Conservation (phyloP, 495 filamentous ascomycete genomes). For the Cercophora newfieldiana region DNA sequence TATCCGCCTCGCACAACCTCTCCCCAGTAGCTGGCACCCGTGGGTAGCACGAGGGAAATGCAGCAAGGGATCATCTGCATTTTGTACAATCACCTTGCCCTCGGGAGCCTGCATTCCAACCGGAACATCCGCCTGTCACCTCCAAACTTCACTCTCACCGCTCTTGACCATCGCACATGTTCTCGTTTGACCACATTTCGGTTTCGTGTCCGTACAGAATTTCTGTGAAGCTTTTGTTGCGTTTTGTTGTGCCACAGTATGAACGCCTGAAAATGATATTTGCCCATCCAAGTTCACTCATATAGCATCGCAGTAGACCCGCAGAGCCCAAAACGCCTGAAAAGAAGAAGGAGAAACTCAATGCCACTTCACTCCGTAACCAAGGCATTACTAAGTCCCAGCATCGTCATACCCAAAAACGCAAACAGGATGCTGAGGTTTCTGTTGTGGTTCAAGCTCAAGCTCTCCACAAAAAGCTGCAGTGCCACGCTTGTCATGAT, state of each 20-base stretch:
- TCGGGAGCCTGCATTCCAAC: not conserved
- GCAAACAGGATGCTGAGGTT: conserved; percentile 80
- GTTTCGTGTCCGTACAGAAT: too few relatives aligned
- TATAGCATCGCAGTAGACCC: too few relatives aligned
- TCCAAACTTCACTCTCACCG: not conserved
- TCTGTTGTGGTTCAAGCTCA: conserved; percentile 77
- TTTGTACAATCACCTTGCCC: not conserved
- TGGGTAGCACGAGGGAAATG: not conserved
- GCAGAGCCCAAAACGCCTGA: not conserved
- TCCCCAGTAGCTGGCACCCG: not conserved
- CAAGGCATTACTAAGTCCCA: conserved; percentile 85
- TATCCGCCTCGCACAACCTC: not conserved
- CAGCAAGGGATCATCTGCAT: not conserved
- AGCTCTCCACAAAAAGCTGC: conserved; percentile 83
- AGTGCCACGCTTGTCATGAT: conserved; percentile 93
- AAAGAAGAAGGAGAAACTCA: not conserved
- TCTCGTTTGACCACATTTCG: too few relatives aligned
- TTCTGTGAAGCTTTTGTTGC: too few relatives aligned
- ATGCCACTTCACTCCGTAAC: conserved; percentile 22
- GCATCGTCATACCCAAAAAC: conserved; percentile 84
- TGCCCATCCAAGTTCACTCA: too few relatives aligned
- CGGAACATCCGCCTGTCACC: not conserved
- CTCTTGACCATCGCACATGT: too few relatives aligned
- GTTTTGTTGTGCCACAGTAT: too few relatives aligned
- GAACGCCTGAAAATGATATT: too few relatives aligned